A percentile compares a stretch with the other conserved stretches of the same genome.
Conservation (phyloP, 805 yeast genomes). For the Candida krabiensis region DNA sequence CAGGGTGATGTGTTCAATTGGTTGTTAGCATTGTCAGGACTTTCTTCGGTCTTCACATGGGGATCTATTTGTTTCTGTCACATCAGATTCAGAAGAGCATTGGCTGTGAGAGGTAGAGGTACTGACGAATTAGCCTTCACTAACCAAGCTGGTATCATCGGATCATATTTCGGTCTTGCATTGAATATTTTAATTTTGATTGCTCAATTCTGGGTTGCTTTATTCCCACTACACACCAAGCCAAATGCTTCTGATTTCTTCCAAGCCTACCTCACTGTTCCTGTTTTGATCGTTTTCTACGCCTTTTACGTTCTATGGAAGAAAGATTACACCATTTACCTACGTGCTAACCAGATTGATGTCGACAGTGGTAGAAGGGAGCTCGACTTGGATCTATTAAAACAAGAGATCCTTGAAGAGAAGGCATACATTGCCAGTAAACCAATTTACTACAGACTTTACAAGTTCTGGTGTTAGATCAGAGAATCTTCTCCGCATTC, state of each 20-base stretch:
- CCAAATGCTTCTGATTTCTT: conserved; percentile 63
- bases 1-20: conserved; percentile 65
- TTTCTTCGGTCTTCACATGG: conserved; percentile 81
- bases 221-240: conserved; percentile 59
- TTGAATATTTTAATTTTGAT: conserved; percentile 61
- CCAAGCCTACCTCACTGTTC: conserved; percentile 62
- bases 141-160: conserved; percentile 67
- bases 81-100: conserved; percentile 67
- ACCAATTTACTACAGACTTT: conserved; percentile 50
- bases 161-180: conserved; percentile 61
- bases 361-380: conserved; percentile 65
- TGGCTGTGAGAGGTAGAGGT: conserved; percentile 65
- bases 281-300: conserved; percentile 56
- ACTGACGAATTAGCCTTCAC: conserved; percentile 65
- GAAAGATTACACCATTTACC: conserved; percentile 44
- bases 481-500: not conserved
- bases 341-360: conserved; percentile 51
- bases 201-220: conserved; percentile 82
- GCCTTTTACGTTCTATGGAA: conserved; percentile 35
- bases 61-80: conserved; percentile 69
- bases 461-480: conserved; percentile 54
- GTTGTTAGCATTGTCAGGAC: conserved; percentile 76
- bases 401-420: conserved; percentile 60
- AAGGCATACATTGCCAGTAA: conserved; percentile 46
- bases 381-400: conserved; percentile 53